Evolutionary conservation across 176 grass and related monocot species (phyloP).

Genomic region (Musa schizocarpa): DNA sequence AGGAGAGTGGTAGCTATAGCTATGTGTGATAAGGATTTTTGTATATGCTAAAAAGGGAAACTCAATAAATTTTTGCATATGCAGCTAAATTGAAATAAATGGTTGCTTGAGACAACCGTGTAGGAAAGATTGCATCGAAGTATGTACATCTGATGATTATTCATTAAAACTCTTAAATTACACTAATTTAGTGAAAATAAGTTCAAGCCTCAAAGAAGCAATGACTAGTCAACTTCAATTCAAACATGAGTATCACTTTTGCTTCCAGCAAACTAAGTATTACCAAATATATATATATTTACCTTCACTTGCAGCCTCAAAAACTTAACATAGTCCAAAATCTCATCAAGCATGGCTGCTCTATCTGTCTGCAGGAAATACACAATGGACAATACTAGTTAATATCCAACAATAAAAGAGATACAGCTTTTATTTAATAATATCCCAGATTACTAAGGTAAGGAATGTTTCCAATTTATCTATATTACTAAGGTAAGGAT

Average conservation of each 20-base stretch:
- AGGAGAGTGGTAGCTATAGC: too few species aligned
- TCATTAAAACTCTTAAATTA: background rate
- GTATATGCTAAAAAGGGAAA: too few species aligned
- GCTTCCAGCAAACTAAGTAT: background rate
- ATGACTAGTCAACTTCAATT: constrained; percentile 14
- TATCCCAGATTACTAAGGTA: too few species aligned
- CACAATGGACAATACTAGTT: background rate
- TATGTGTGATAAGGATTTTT: too few species aligned
- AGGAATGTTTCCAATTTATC: too few species aligned
- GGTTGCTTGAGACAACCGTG: too few species aligned
- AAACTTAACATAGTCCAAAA: constrained; percentile 95
- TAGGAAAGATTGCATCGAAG: too few species aligned
- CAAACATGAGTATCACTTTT: background rate
- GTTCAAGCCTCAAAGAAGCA: constrained; percentile 3
- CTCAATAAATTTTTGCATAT: too few species aligned
- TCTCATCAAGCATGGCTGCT: constrained; percentile 99
- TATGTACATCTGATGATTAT: background rate
- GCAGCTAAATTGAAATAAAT: too few species aligned
- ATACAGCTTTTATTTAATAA: constrained; percentile 32
- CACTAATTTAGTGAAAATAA: background rate
- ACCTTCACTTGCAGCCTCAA: constrained; percentile 99
- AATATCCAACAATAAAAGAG: background rate
- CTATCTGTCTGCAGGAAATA: constrained; percentile 75
- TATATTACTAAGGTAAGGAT: too few species aligned
- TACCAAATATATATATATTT: background rate